A percentile compares a stretch with the other conserved stretches of the same genome.
Conservation (phyloP, 768 basidiomycete species). For the Sistotremastrum niveocremeum region DNA sequence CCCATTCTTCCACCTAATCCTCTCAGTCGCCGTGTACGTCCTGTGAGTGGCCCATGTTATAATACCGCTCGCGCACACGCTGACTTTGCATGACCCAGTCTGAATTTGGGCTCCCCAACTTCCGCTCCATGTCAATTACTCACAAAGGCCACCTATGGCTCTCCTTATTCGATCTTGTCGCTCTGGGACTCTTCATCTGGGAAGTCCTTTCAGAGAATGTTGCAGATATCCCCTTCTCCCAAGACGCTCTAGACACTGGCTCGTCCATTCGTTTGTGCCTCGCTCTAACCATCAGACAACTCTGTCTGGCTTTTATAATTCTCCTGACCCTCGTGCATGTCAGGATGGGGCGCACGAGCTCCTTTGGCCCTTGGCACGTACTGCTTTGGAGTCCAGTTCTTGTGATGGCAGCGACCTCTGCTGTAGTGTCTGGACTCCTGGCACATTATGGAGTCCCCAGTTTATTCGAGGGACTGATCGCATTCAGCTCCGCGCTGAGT, state of each 20-base stretch:
- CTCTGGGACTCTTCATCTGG: conserved; percentile 54
- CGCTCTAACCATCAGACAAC: conserved; percentile 50
- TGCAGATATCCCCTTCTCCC: conserved; percentile 30
- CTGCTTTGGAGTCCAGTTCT: conserved; percentile 58
- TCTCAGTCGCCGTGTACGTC: conserved; percentile 59
- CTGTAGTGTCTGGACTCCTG: conserved; percentile 43
- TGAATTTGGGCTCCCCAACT: conserved; percentile 63
- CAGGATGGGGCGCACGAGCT: conserved; percentile 53
- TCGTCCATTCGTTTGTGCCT: conserved; percentile 58
- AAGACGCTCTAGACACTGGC: conserved; percentile 32
- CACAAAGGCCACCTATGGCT: conserved; percentile 68
- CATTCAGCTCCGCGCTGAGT: conserved; percentile 41
- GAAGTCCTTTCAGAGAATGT: conserved; percentile 41
- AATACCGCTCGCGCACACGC: conserved; percentile 9
- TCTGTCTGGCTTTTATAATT: conserved; percentile 49
- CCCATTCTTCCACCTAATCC: conserved; percentile 64
- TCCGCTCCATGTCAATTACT: conserved; percentile 47
- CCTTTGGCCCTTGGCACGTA: conserved; percentile 60
- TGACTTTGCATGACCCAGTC: conserved; percentile 29
- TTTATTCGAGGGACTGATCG: conserved; percentile 47
- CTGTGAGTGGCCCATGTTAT: conserved; percentile 30
- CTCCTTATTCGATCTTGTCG: conserved; percentile 49
- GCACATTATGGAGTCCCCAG: conserved; percentile 37
- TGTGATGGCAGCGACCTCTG: conserved; percentile 41
- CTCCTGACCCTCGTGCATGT: conserved; percentile 54